Conservation (phyloP, 2,329 filamentous ascomycete species). For the Sordariomycetes sp. region DNA sequence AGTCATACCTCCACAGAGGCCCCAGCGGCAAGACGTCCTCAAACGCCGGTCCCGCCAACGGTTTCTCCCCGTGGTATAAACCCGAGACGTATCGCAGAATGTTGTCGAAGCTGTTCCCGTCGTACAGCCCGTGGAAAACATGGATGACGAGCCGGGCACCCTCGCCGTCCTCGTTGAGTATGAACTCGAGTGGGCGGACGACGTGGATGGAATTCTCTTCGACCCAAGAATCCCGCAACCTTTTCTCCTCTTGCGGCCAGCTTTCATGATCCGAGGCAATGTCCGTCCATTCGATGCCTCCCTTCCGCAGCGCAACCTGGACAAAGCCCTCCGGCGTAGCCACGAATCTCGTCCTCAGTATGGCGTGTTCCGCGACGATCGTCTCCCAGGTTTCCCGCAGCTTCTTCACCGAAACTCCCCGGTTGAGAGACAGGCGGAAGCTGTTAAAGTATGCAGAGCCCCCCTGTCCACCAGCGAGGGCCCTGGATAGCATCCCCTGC, state of each 20-base stretch:
- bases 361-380: constrained; percentile 41
- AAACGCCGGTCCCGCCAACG: constrained; percentile 41
- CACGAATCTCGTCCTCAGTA: constrained; percentile 65
- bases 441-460: constrained; percentile 63
- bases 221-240: constrained; percentile 39
- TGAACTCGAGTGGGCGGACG: constrained; percentile 38
- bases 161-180: constrained; percentile 21
- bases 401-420: constrained; percentile 27
- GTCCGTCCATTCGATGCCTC: constrained; percentile 31
- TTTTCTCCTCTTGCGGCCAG: neutral
- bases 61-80: constrained; percentile 10
- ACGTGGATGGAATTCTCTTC: constrained; percentile 36
- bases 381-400: constrained; percentile 48
- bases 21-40: constrained; percentile 58
- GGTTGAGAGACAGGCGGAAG: constrained; percentile 50
- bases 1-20: constrained; percentile 41
- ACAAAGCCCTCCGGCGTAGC: constrained; percentile 65
- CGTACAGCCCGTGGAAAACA: constrained; percentile 81
- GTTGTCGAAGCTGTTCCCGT: constrained; percentile 66
- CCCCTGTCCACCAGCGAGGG: constrained; percentile 33
- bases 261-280: neutral
- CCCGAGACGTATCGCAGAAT: constrained; percentile 47
- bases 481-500: constrained; percentile 72
- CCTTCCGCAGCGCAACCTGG: constrained; percentile 52
- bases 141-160: constrained; percentile 43